Conservation (phyloP, 1,139 yeast species). For the Protomyces macrosporus region DNA sequence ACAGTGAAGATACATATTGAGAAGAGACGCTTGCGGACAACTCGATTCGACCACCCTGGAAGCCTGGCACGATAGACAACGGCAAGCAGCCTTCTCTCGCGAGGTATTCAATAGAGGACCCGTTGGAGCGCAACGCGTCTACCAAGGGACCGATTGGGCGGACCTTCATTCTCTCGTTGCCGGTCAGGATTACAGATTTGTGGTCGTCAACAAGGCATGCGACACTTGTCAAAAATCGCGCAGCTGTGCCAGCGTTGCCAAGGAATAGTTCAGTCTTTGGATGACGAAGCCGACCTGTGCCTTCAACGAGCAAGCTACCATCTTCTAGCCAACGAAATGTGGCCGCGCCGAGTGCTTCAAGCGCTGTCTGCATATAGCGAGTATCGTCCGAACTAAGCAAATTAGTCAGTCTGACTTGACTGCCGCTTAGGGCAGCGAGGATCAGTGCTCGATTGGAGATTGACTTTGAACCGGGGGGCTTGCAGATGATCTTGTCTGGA, state of each 20-base stretch:
- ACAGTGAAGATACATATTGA: conserved; percentile 90
- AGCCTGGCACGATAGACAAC: conserved; percentile 56
- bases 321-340: conserved; percentile 68
- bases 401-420: conserved; percentile 76
- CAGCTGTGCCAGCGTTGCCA: conserved; percentile 98
- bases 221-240: conserved; percentile 86
- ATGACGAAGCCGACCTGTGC: conserved; percentile 80
- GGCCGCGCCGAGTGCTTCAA: conserved; percentile 74
- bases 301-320: conserved; percentile 75
- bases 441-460: conserved; percentile 92
- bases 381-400: conserved; percentile 92
- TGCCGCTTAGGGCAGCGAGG: conserved; percentile 84
- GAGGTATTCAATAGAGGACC: conserved; percentile 65
- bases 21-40: conserved; percentile 94
- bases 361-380: conserved; percentile 88
- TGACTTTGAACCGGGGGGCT: conserved; percentile 96
- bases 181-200: conserved; percentile 64
- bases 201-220: conserved; percentile 66
- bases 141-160: conserved; percentile 96
- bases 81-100: conserved; percentile 84
- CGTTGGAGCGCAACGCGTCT: conserved; percentile 78
- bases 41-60: conserved; percentile 87
- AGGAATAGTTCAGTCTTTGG: conserved; percentile 64
- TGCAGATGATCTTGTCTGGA: conserved; percentile 42
- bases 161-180: conserved; percentile 95